Conservation (phyloP, 352 stramenopile genomes). For the Globisporangium sylvaticum region DNA sequence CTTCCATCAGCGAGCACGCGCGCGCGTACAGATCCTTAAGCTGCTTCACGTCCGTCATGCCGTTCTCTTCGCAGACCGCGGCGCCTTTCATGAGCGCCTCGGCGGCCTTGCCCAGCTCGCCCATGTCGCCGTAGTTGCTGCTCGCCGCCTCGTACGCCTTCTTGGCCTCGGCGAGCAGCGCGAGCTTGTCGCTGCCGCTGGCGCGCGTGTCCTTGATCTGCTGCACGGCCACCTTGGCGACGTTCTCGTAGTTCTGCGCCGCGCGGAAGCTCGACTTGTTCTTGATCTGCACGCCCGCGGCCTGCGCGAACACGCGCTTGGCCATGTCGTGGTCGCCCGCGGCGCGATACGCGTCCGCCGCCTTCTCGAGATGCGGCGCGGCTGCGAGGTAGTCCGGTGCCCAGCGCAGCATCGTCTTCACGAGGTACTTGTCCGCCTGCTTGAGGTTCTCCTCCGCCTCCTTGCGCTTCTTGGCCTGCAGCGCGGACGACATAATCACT, state of each 20-base stretch:
- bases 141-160: constrained; percentile 61
- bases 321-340: constrained; percentile 58
- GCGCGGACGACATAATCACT: constrained; percentile 10
- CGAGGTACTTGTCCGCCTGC: constrained; percentile 54
- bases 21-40: constrained; percentile 56
- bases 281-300: constrained; percentile 60
- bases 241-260: constrained; percentile 68
- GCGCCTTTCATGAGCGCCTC: constrained; percentile 72
- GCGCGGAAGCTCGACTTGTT: constrained; percentile 74
- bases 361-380: constrained; percentile 67
- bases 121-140: constrained; percentile 74
- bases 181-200: constrained; percentile 18
- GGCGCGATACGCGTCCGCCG: constrained; percentile 64
- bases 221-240: constrained; percentile 67
- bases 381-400: constrained; percentile 66
- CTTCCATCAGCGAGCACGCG: constrained; percentile 71
- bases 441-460: constrained; percentile 47
- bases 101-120: constrained; percentile 77
- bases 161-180: constrained; percentile 43
- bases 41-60: constrained; percentile 28
- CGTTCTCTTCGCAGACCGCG: constrained; percentile 38
- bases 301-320: constrained; percentile 53
- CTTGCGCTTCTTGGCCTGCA: constrained; percentile 49
- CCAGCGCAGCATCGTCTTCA: constrained; percentile 65
- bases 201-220: constrained; percentile 59